Evolutionary conservation across 2,329 filamentous ascomycete genomes (phyloP).

Genomic region (Alternaria sp.): DNA sequence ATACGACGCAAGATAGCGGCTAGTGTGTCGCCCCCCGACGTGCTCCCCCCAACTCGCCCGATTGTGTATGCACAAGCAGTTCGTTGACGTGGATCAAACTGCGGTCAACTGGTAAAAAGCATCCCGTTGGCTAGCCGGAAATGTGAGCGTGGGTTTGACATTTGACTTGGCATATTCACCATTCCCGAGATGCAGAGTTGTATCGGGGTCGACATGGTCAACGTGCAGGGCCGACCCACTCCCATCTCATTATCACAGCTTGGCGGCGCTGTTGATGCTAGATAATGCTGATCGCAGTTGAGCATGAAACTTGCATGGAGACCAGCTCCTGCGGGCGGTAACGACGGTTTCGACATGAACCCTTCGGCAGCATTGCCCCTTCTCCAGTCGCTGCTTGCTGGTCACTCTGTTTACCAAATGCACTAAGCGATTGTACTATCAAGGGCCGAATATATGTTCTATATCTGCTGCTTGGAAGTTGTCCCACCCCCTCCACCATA

Average conservation of each 20-base stretch:
- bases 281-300: constrained; percentile 17
- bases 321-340: constrained; percentile 9
- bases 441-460: constrained; percentile 15
- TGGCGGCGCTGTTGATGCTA: constrained; percentile 17
- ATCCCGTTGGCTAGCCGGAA: constrained; percentile 6
- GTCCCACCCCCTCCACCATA: constrained; percentile 17
- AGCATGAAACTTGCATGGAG: constrained; percentile 8
- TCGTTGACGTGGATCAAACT: constrained; percentile 6
- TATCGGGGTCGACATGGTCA: constrained; percentile 17
- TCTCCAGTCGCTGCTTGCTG: constrained; percentile 6
- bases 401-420: constrained; percentile 10
- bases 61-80: constrained; percentile 8
- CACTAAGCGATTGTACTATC: constrained; percentile 7
- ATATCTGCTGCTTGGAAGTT: constrained; percentile 9
- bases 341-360: constrained; percentile 17
- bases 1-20: neutral
- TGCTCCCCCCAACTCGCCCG: neutral
- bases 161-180: constrained; percentile 14
- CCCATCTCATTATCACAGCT: constrained; percentile 6
- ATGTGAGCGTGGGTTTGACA: constrained; percentile 7
- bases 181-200: constrained; percentile 3
- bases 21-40: neutral
- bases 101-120: constrained; percentile 13
- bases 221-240: constrained; percentile 14
- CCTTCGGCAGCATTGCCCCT: constrained; percentile 10